Evolutionary conservation across 1,284 basidiomycete species (phyloP), one percentile per base, ranked within the genome.

Genomic region (Rhodotorula sp.): DNA sequence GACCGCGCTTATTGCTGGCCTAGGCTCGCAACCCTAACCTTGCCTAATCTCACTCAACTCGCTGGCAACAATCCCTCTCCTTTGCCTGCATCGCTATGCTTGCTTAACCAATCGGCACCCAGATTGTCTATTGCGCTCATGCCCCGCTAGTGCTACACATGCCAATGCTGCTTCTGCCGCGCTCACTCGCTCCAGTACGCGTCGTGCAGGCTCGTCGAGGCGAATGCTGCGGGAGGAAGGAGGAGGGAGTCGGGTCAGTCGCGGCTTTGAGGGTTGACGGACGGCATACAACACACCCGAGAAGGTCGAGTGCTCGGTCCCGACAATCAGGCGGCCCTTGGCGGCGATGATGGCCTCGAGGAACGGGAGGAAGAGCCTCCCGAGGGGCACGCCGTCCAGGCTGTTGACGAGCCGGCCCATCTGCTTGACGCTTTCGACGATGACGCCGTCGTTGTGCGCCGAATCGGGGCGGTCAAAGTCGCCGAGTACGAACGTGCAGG

Each of bases 311-410:
- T 61, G 62, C 21, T 36, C 10, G 13, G 76, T 78, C 0, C 77
- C 77, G 27, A 72, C 69, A 4, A 62, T 63, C 9, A 60, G 37
- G 21, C 39, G 57, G 1, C 54, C 77, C 58, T 72, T 77, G 19
- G 74, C 68, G 2, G 75, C 76, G 5, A 78, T 59, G 37, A 73
- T 60, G 15, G 77, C 75, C 53, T 78, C 77, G 64, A 78, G 61
- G 68, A 78, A 78, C 22, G 77, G 77, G 17, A 74, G 53, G 58
- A 78, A 72, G n/a, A 75, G 64, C 17, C 76, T 34, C 5, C 76
- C 75, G 29, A 78, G 68, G 25, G 61, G 53, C 1, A 75, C 69
- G 25, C 66, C 70, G 41, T 78, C 75, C 29, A 64, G 39, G 46
- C 60, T 48, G 64, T 75, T 77, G 29, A 72, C 67, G 36, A 74